Conservation (phyloP, 768 basidiomycete species). For the Kwoniella heveanensis region DNA sequence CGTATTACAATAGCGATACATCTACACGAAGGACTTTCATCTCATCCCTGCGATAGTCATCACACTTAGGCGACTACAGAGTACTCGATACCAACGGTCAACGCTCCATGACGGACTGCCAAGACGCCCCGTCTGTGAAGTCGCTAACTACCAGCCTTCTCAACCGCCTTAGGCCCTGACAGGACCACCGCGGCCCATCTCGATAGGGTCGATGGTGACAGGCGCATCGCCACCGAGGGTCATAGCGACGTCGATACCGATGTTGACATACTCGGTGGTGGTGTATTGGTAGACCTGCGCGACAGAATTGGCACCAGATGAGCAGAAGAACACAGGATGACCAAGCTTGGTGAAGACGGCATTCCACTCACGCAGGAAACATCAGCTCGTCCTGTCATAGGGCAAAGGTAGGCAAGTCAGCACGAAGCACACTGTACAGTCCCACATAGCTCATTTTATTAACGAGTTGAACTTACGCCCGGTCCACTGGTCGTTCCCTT, state of each 20-base stretch:
- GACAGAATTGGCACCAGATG: too few species aligned
- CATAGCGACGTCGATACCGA: slow-evolving; percentile 15
- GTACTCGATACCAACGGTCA: too few species aligned
- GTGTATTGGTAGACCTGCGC: slow-evolving; percentile 10
- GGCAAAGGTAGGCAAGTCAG: background rate
- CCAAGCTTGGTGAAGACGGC: background rate
- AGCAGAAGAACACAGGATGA: too few species aligned
- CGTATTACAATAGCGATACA: too few species aligned
- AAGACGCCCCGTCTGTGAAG: too few species aligned
- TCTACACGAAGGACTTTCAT: too few species aligned
- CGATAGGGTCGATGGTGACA: slow-evolving; percentile 12
- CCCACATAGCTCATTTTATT: too few species aligned
- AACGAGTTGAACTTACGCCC: slow-evolving; percentile 17
- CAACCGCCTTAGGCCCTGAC: background rate
- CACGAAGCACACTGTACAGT: too few species aligned
- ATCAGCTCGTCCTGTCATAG: slow-evolving; percentile 2
- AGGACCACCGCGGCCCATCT: background rate
- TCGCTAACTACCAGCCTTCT: too few species aligned
- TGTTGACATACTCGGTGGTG: slow-evolving; percentile 13
- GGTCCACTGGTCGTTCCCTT: slow-evolving; percentile 3
- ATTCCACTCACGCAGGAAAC: slow-evolving; percentile 6
- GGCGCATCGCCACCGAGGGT: slow-evolving; percentile 13
- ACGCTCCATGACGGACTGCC: too few species aligned
- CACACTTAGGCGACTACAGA: too few species aligned
- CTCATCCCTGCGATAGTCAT: too few species aligned